Conservation (phyloP, 352 stramenopile genomes). For the Pythium oligandrum region DNA sequence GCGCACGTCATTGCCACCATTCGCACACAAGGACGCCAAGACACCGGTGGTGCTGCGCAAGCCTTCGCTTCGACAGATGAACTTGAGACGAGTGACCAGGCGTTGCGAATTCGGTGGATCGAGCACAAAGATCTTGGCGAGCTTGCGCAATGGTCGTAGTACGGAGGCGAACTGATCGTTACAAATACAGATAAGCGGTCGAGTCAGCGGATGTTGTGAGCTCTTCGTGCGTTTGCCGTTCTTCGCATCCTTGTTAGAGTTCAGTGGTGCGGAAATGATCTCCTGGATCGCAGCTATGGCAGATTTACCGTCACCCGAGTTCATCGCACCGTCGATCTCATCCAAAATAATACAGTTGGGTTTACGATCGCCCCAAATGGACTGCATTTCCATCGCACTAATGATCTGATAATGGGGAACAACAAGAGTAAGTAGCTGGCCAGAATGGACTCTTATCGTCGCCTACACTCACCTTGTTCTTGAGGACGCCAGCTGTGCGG, state of each 20-base stretch:
- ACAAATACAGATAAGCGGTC: conserved; percentile 98
- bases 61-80: conserved; percentile 89
- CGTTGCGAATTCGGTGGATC: conserved; percentile 76
- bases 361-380: conserved; percentile 81
- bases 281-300: conserved; percentile 91
- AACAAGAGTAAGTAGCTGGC: background rate
- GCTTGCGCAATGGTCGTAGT: conserved; percentile 91
- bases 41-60: conserved; percentile 73
- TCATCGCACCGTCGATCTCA: conserved; percentile 96
- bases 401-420: conserved; percentile 44
- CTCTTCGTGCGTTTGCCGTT: conserved; percentile 10
- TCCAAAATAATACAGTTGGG: conserved; percentile 98
- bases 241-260: conserved; percentile 36
- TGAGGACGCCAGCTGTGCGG: conserved; percentile 87
- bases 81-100: conserved; percentile 89
- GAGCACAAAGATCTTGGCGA: conserved; percentile 93
- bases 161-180: conserved; percentile 97
- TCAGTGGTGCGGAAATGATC: conserved; percentile 87
- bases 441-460: background rate
- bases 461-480: conserved; percentile 69
- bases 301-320: conserved; percentile 72
- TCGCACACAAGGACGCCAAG: conserved; percentile 51
- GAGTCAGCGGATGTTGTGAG: conserved; percentile 75
- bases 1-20: conserved; percentile 89
- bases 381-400: conserved; percentile 91